These are phyloP conservation scores for Monosporascus sp. DNA, from an alignment of 2,329 filamentous ascomycete species.

Conservation along the genomic window DNA sequence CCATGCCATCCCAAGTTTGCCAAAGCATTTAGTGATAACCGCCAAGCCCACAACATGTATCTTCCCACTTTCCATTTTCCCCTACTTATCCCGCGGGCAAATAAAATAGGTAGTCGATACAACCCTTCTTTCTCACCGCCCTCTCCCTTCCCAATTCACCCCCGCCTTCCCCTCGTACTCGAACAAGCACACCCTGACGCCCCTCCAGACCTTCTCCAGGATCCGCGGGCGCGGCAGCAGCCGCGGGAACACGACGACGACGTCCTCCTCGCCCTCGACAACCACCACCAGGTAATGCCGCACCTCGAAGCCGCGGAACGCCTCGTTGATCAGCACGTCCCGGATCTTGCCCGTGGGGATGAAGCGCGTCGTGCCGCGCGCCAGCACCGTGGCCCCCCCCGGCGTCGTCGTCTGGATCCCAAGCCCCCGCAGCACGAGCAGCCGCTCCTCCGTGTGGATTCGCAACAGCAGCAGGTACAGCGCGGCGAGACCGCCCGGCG, in stretches of 20 bases:
- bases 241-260: conserved; percentile 91
- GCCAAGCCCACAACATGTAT: too few species aligned
- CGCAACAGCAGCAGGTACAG: conserved; percentile 42
- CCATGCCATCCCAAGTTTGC: too few species aligned
- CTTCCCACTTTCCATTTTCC: too few species aligned
- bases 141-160: conserved; percentile 19
- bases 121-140: not conserved
- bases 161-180: conserved; percentile 41
- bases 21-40: too few species aligned
- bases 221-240: conserved; percentile 69
- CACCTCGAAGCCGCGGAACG: conserved; percentile 87
- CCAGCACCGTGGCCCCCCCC: conserved; percentile 26
- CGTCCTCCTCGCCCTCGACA: conserved; percentile 79
- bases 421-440: conserved; percentile 81
- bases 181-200: conserved; percentile 75
- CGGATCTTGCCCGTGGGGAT: conserved; percentile 91
- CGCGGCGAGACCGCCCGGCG: conserved; percentile 30
- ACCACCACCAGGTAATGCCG: conserved; percentile 85
- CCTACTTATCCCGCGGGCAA: too few species aligned
- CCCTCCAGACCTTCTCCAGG: conserved; percentile 87
- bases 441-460: conserved; percentile 65
- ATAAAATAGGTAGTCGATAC: not conserved
- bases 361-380: conserved; percentile 42
- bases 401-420: conserved; percentile 83
- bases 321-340: conserved; percentile 92